These are phyloP conservation scores for Candida caryicola DNA, from an alignment of 805 yeast species.

Conservation along the genomic window DNA sequence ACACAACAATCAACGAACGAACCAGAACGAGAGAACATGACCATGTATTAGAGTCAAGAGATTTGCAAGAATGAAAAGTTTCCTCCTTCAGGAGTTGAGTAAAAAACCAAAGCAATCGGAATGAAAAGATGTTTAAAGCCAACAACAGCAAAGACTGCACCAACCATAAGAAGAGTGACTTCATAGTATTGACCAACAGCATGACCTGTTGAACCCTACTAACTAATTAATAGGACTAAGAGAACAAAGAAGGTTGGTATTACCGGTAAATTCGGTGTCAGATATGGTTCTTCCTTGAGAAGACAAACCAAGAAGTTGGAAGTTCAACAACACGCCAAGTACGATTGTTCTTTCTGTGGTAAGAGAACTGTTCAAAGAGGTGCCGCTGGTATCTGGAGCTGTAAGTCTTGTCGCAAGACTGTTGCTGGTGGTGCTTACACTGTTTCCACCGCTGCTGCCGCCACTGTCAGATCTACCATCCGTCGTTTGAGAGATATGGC, in stretches of 20 bases:
- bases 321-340: constrained; percentile 97
- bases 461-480: constrained; percentile 99
- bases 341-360: constrained; percentile 99
- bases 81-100: no score
- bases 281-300: constrained; percentile 99
- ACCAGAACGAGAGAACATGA: no score
- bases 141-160: no score
- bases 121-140: no score
- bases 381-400: constrained; percentile 98
- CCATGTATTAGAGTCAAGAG: no score
- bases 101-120: background rate
- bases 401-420: constrained; percentile 91
- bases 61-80: no score
- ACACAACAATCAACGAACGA: no score
- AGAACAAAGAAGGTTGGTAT: constrained; percentile 99
- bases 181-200: background rate
- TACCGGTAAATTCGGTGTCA: constrained; percentile 99
- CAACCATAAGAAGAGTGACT: no score
- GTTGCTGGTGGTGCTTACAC: constrained; percentile 99
- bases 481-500: constrained; percentile 99
- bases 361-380: constrained; percentile 97
- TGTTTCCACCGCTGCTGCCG: constrained; percentile 99
- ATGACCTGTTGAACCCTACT: constrained; percentile 25
- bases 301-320: constrained; percentile 99
- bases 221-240: constrained; percentile 80